A percentile compares a stretch with the other conserved stretches of the same genome.
phyloP scores from a whole-genome alignment of 2,329 filamentous ascomycete species.

The Emmonsiellopsis sp. region DNA sequence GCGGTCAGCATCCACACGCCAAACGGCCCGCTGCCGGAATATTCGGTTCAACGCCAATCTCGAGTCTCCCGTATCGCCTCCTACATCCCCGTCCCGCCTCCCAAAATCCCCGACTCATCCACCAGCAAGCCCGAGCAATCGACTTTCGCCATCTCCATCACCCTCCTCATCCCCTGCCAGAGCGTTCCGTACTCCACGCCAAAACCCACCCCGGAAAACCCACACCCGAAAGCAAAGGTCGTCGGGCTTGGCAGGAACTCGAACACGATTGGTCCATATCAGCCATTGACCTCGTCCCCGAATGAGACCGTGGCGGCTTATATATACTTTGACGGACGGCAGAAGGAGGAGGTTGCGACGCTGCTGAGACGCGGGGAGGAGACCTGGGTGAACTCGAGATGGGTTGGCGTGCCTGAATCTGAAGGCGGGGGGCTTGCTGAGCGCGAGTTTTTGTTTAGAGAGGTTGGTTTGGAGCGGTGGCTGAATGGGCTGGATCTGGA shows the following conservation, averaged over 20 bases:
- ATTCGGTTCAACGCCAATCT: conserved; percentile 90
- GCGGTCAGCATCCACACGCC: conserved; percentile 91
- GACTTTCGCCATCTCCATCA: conserved; percentile 97
- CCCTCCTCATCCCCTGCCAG: conserved; percentile 77
- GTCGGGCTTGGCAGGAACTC: conserved; percentile 56
- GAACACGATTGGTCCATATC: conserved; percentile 68
- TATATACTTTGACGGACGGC: conserved; percentile 94
- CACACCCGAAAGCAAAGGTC: conserved; percentile 70
- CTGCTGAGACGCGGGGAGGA: conserved; percentile 86
- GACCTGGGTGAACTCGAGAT: conserved; percentile 97
- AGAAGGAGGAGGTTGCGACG: conserved; percentile 95
- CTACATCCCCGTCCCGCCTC: conserved; percentile 91
- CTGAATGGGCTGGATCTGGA: conserved; percentile 93
- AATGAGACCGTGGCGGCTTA: conserved; percentile 98
- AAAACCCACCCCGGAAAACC: conserved; percentile 66
- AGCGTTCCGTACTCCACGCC: conserved; percentile 89
- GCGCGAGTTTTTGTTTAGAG: conserved; percentile 92
- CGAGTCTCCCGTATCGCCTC: conserved; percentile 87
- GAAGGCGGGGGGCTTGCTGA: conserved; percentile 93
- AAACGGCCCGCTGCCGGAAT: conserved; percentile 72
- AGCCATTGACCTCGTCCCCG: conserved; percentile 81
- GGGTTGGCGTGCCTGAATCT: conserved; percentile 86
- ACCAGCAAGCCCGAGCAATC: conserved; percentile 79
- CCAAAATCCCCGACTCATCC: conserved; percentile 61
- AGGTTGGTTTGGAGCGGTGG: conserved; percentile 93